Base-by-base conservation (phyloP, 768 basidiomycete genomes). In the Harrya chromipes region DNA sequence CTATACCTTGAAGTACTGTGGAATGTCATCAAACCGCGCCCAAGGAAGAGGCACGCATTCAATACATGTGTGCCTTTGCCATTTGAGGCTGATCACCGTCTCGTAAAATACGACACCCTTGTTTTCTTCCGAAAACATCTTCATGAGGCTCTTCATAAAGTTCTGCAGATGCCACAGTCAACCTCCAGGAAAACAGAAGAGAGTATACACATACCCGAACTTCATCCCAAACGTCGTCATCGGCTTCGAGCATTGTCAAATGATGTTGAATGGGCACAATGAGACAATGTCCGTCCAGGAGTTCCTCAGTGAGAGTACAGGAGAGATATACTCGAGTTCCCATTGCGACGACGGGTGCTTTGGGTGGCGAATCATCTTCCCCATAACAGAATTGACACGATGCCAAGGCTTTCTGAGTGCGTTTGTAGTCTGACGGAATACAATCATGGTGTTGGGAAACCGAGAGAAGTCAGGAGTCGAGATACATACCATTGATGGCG, bases 191-290 rank as follows among this genome's bases (percentile, higher is more conserved):
- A 19, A 19, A 34, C 10, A 46, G 4, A 45, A 8, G 26, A 43
- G 23, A 42, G 40, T 37, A 47, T 19, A 68, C 85, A 48, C 85
- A 47, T 62, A 95, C 95, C 71, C 80, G 79, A 50, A 93, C 84
- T 79, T 98, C 95, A 54, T 98, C 95, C 95, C 95, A 99, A 20
- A 94, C 87, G 60, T 99, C 95, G 54, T 98, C 94, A 56, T 99
- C 95, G 24, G 83, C 89, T 68, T 98, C 95, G 4, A 99, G 75
- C 77, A 86, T 90, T 38, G 83, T 84, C 40, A 98, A 69, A 66
- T 94, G 85, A 65, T 99, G 97, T 56, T 97, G 91, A 13, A 97
- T 87, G 6, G 97, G 97, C 6, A 97, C 91, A 55, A 99, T 98
- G 23, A 94, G 73, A 62, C 93, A 95, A 63, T 99, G 97, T 0